phyloP scores from a whole-genome alignment of 805 yeast species.

The Lipomyces sp. region DNA sequence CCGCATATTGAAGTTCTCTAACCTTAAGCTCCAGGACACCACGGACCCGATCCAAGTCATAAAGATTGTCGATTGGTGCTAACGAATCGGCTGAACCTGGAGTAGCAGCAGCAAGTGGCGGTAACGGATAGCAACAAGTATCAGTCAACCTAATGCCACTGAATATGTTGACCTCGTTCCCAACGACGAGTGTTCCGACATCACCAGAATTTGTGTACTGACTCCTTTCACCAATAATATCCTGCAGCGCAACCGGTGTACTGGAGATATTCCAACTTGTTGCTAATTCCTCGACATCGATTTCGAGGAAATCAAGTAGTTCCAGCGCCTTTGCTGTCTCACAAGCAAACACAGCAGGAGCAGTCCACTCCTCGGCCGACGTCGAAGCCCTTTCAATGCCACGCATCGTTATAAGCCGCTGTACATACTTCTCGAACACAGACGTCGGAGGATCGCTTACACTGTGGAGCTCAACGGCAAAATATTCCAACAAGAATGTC shows the following conservation, averaged over 20 bases:
- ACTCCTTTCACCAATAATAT: not conserved
- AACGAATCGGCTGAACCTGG: conserved; percentile 6
- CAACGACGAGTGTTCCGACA: not conserved
- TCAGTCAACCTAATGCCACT: conserved; percentile 18
- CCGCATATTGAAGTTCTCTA: conserved; percentile 35
- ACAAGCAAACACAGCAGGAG: conserved; percentile 16
- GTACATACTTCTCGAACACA: conserved; percentile 22
- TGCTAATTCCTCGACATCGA: conserved; percentile 43
- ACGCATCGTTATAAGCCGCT: conserved; percentile 14
- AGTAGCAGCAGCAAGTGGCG: conserved; percentile 20
- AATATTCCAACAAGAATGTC: conserved; percentile 29
- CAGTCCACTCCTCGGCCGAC: conserved; percentile 50
- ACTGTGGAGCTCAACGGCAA: conserved; percentile 67
- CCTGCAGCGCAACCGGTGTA: conserved; percentile 8
- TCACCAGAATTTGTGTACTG: not conserved
- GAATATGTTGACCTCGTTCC: conserved; percentile 13
- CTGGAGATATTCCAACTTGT: conserved; percentile 23
- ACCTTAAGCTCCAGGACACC: conserved; percentile 39
- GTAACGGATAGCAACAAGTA: conserved; percentile 21
- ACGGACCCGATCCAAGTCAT: conserved; percentile 28
- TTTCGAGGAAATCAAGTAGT: conserved; percentile 72
- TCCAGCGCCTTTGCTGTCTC: conserved; percentile 66
- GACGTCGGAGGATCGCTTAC: conserved; percentile 44
- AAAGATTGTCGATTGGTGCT: conserved; percentile 13
- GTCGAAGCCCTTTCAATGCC: conserved; percentile 9